A percentile compares a stretch with the other conserved stretches of the same genome.
These are phyloP conservation scores for Meyerozyma guilliermondii DNA, from an alignment of 1,139 yeast species.

Conservation along the genomic window DNA sequence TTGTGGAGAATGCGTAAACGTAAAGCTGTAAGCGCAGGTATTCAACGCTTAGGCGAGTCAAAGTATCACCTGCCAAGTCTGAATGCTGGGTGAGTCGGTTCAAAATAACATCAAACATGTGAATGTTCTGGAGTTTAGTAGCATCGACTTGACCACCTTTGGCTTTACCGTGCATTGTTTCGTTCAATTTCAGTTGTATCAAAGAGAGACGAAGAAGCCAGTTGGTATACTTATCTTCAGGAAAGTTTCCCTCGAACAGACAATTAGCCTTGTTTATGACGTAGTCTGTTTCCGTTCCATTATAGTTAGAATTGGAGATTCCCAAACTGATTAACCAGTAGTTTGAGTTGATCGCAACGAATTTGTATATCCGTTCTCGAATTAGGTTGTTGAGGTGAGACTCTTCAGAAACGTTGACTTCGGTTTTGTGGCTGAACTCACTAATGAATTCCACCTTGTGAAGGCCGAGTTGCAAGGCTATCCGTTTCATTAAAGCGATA, in stretches of 20 bases:
- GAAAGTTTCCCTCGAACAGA: constrained; percentile 5
- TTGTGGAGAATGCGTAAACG: constrained; percentile 31
- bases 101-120: constrained; percentile 42
- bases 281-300: constrained; percentile 40
- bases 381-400: constrained; percentile 30
- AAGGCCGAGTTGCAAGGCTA: constrained; percentile 41
- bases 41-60: constrained; percentile 32
- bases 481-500: constrained; percentile 36
- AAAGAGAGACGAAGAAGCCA: constrained; percentile 36
- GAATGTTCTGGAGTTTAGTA: constrained; percentile 31
- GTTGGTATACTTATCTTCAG: constrained; percentile 33
- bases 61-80: constrained; percentile 23
- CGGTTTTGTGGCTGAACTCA: constrained; percentile 43
- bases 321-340: constrained; percentile 43
- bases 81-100: constrained; percentile 6
- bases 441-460: constrained; percentile 39
- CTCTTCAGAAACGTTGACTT: constrained; percentile 29
- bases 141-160: constrained; percentile 19
- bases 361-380: constrained; percentile 42
- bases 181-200: constrained; percentile 39
- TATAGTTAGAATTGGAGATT: constrained; percentile 32
- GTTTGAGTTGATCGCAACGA: constrained; percentile 39
- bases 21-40: constrained; percentile 39
- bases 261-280: constrained; percentile 30
- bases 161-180: constrained; percentile 26